phyloP scores from a whole-genome alignment of 2,329 filamentous ascomycete species.

The Aphanocladium album region DNA sequence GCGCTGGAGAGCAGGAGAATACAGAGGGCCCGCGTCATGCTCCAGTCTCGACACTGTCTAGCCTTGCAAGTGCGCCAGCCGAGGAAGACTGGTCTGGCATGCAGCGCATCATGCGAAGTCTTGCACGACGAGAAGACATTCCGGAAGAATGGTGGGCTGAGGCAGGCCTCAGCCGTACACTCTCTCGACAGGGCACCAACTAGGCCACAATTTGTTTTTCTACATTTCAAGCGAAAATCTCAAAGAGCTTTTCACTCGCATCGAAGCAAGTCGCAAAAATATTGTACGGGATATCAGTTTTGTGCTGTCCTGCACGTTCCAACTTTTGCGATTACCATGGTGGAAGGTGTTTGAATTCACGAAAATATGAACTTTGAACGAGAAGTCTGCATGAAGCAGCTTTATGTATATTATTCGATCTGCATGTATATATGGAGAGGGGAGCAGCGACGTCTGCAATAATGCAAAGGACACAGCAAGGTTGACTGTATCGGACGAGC shows the following conservation, averaged over 20 bases:
- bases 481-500: neutral
- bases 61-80: slow-evolving; percentile 18
- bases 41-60: slow-evolving; percentile 20
- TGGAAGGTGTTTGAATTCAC: neutral
- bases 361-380: neutral
- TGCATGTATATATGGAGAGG: slow-evolving; percentile 1
- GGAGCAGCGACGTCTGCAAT: neutral
- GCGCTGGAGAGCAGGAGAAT: slow-evolving; percentile 23
- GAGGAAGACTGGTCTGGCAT: slow-evolving; percentile 53
- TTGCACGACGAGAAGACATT: slow-evolving; percentile 68
- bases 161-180: slow-evolving; percentile 59
- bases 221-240: neutral
- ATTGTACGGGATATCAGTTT: neutral
- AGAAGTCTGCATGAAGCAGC: neutral
- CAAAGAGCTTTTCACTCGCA: neutral
- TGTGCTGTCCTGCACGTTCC: neutral
- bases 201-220: neutral
- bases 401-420: neutral
- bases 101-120: slow-evolving; percentile 65
- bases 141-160: slow-evolving; percentile 79
- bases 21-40: slow-evolving; percentile 15
- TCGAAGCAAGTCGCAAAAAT: neutral
- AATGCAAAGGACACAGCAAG: neutral
- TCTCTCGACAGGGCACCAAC: slow-evolving; percentile 29
- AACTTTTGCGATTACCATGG: neutral